Base-by-base conservation (phyloP, 2,329 filamentous ascomycete genomes). In the Diplodia mutila region DNA sequence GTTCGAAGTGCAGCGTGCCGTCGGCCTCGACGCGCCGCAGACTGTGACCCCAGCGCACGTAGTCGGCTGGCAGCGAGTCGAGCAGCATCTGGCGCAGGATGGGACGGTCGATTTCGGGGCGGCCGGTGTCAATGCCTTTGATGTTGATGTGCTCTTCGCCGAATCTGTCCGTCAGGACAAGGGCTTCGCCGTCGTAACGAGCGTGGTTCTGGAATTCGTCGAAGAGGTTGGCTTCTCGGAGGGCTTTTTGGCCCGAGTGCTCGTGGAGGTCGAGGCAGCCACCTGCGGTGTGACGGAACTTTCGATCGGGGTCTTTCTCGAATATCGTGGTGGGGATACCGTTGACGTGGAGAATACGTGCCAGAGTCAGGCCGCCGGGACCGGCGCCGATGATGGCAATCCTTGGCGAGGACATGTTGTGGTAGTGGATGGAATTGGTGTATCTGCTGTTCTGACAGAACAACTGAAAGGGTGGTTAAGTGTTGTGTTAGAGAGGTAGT, bases 211-310 rank as follows among this genome's bases (percentile, higher is more conserved):
- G 70, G 73, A 87, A 88, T 37, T 82, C 77, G 0, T 83, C 80
- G 73, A 79, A 84, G 6, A 88, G 74, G 0, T 80, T 81, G 4
- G 84, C 84, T 67, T 84, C 81, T 64, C 80, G 81, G 57, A 88
- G 72, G 0, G 85, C 85, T 4, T 78, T 76, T 37, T 87, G 81
- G 0, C 86, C 86, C 1, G 82, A 83, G 3, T 76, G 70, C 0
- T 80, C 81, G 69, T 88, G 85, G 9, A 89, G 75, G 71, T 88
- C 86, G 2, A 89, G 80, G 4, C 78, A 83, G 9, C 86, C 85
- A 37, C 85, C 85, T 72, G 86, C 83, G 6, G 75, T 79, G 51
- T 83, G 79, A 65, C 80, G 81, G 21, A 48, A 53, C 68, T 82
- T 71, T n/a, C 80, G 78, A 3, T 79, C 78, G 23, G 66, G 69